A percentile compares a stretch with the other conserved stretches of the same genome.
These are phyloP conservation scores for Fraxinus nigra DNA, from an alignment of 305 asterid genomes.

Conservation along the genomic window DNA sequence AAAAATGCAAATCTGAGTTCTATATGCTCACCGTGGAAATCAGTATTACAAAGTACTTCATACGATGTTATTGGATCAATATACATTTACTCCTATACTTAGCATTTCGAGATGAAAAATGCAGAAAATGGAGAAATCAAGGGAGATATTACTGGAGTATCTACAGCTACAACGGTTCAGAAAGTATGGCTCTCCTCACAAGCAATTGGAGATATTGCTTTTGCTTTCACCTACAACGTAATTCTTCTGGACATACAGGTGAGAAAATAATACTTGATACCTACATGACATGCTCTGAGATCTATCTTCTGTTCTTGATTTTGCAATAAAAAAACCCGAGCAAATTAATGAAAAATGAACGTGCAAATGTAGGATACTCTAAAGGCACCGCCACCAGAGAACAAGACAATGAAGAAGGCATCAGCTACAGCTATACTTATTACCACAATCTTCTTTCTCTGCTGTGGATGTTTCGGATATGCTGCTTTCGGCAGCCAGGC, in stretches of 20 bases:
- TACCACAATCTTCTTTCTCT: conserved; percentile 50
- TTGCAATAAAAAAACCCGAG: neutral
- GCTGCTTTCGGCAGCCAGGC: conserved; percentile 45
- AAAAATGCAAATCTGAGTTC: neutral
- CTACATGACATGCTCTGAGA: neutral
- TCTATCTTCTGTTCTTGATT: neutral
- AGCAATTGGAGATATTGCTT: conserved; percentile 55
- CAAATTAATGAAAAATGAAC: conserved; percentile 37
- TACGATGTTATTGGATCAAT: neutral
- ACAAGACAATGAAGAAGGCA: conserved; percentile 47
- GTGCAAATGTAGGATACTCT: conserved; percentile 37
- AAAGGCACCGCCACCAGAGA: conserved; percentile 46
- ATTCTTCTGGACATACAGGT: conserved; percentile 54
- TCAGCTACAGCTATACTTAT: conserved; percentile 33
- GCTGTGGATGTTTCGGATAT: conserved; percentile 49
- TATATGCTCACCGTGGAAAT: neutral
- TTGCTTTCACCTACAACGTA: conserved; percentile 41
- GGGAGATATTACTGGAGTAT: conserved; percentile 36
- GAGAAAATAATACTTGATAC: neutral
- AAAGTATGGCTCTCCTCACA: conserved; percentile 51
- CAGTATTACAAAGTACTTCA: neutral
- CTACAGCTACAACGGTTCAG: conserved; percentile 27
- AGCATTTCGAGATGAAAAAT: neutral
- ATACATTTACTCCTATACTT: neutral
- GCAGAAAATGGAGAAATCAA: conserved; percentile 45